Evolutionary conservation across 345 rosid species (phyloP), one percentile per base, ranked within the genome.

Genomic region (Punica granatum): DNA sequence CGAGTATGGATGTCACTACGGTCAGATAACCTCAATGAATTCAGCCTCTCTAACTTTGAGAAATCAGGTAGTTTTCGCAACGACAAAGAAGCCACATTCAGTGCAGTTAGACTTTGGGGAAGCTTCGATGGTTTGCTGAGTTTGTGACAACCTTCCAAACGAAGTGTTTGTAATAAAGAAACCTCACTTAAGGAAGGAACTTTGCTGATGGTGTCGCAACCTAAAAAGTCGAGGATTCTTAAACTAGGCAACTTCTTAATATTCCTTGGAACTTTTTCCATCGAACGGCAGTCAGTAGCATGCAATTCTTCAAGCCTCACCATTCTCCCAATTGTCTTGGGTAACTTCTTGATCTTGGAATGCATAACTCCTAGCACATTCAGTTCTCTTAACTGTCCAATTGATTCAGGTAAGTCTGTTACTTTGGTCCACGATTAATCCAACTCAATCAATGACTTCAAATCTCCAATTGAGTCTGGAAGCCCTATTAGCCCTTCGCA

Each of bases 151-250:
- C 26, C 39, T 19, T 62, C 23, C 26, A 62, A 62, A 33, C 16
- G 43, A 62, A 62, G 65, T n/a, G 61, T 26, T 26, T 56, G 61
- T 56, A 56, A 30, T 56, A 33, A 56, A 56, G 61, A 26, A 56
- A 26, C 61, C 61, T 26, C 6, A 1, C 61, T 19, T 62, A 34
- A 35, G 28, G 42, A 23, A 62, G 65, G 65, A 26, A 62, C 12
- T 6, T 35, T 62, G 39, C 26, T 34, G 43, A 37, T 62, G 15
- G 10, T 8, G 32, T 8, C 2, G 65, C 30, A 62, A 35, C 30
- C 28, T 1, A 42, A 62, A 7, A 62, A 23, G 43, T 62, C 43
- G 16, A 62, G 65, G 42, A 62, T 16, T 62, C 30, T 34, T 30
- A 62, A n/a, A 19, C 63, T 10, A 6, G 26, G 28, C 43, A 62